Conservation (phyloP, 2,329 filamentous ascomycete genomes). For the Chalaropsis ovoidea region DNA sequence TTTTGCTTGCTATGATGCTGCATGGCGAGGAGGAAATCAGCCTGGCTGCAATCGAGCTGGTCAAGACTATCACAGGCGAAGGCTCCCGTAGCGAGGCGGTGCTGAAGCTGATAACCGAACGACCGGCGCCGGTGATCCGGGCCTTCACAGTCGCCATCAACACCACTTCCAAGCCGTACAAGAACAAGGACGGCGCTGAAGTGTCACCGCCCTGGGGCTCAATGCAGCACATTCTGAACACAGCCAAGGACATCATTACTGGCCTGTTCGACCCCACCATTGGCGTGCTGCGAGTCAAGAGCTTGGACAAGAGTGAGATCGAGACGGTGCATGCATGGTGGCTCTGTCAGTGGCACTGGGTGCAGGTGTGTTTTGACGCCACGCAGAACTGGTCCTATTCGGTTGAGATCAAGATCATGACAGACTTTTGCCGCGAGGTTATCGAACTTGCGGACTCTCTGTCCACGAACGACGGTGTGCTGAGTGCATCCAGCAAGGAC, state of each 20-base stretch:
- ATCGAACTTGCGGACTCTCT: constrained; percentile 87
- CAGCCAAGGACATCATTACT: constrained; percentile 47
- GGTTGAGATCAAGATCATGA: constrained; percentile 68
- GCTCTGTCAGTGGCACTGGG: constrained; percentile 70
- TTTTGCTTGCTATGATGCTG: constrained; percentile 68
- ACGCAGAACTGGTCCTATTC: constrained; percentile 75
- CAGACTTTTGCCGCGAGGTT: constrained; percentile 84
- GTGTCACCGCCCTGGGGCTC: constrained; percentile 42
- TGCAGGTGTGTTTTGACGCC: constrained; percentile 69
- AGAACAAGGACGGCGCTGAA: constrained; percentile 22
- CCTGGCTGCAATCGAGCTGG: constrained; percentile 66
- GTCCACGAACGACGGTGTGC: constrained; percentile 73
- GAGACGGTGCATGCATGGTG: constrained; percentile 66
- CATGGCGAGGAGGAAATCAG: constrained; percentile 71
- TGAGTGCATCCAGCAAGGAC: constrained; percentile 55
- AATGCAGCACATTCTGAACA: constrained; percentile 47
- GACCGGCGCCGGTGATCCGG: constrained; percentile 32
- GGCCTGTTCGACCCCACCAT: constrained; percentile 47
- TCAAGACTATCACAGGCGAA: constrained; percentile 72
- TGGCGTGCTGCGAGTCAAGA: constrained; percentile 46
- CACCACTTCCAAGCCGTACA: constrained; percentile 21
- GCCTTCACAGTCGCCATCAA: constrained; percentile 39
- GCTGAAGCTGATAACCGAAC: constrained; percentile 38
- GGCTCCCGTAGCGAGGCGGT: constrained; percentile 43
- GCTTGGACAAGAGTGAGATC: constrained; percentile 51